These are phyloP conservation scores for Chrysosporium queenslandicum DNA, from an alignment of 2,329 filamentous ascomycete species.

Conservation along the genomic window DNA sequence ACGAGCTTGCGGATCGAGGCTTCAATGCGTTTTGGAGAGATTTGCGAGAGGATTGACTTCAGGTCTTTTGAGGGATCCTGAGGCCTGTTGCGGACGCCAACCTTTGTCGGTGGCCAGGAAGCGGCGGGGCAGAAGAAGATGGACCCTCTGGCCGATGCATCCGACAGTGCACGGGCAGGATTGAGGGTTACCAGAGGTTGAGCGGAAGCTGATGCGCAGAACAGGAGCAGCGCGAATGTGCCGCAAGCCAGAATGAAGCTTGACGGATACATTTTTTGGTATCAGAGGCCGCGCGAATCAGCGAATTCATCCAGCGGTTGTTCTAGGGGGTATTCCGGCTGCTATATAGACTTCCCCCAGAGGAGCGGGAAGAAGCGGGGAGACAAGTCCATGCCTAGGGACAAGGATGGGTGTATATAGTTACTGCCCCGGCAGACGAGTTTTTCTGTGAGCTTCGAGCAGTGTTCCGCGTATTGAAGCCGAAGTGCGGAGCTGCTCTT, in stretches of 20 bases:
- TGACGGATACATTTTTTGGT: neutral
- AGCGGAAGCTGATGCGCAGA: neutral
- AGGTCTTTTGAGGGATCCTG: conserved; percentile 10
- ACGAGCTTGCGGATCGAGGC: conserved; percentile 11
- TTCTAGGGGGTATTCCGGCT: neutral
- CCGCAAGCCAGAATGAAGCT: neutral
- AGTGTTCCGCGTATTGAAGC: neutral
- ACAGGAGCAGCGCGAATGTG: neutral
- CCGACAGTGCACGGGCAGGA: conserved; percentile 1
- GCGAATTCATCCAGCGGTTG: neutral
- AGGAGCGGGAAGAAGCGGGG: neutral
- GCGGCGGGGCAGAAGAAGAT: conserved; percentile 14
- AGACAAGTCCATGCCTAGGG: neutral
- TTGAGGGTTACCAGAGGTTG: conserved; percentile 3
- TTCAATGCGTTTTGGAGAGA: conserved; percentile 11
- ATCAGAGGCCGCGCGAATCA: neutral
- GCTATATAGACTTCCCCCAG: neutral
- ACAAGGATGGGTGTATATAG: neutral
- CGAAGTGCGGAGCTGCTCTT: neutral
- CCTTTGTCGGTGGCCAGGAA: conserved; percentile 7
- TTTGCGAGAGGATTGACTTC: conserved; percentile 8
- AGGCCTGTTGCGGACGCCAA: conserved; percentile 7
- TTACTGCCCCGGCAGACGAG: neutral
- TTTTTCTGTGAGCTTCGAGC: neutral
- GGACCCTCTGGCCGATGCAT: neutral